phyloP scores from a whole-genome alignment of 2,329 filamentous ascomycete species.

The Exserohilum turcica region DNA sequence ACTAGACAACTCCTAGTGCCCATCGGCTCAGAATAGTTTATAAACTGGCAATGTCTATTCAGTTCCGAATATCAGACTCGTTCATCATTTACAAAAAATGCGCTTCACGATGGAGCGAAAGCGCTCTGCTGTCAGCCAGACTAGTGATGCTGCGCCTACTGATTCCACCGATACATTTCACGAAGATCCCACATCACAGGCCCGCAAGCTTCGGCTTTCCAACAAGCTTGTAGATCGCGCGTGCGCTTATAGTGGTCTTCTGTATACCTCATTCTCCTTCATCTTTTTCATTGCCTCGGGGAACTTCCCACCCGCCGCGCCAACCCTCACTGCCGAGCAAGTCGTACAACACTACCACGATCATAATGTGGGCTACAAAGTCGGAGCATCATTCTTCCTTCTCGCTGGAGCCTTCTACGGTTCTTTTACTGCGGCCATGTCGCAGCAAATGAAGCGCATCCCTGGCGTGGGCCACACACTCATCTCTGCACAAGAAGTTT shows the following conservation, averaged over 20 bases:
- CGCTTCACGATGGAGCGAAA: too few relatives aligned
- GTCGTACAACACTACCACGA: constrained; percentile 12
- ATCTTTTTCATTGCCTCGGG: constrained; percentile 20
- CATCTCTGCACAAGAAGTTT: constrained; percentile 18
- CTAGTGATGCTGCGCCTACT: too few relatives aligned
- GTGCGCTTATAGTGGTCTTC: constrained; percentile 14
- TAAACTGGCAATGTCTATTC: too few relatives aligned
- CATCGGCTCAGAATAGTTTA: too few relatives aligned
- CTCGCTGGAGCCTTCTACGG: constrained; percentile 27
- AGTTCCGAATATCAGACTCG: too few relatives aligned
- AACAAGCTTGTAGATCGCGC: constrained; percentile 15
- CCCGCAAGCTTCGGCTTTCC: too few relatives aligned
- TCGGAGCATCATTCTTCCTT: constrained; percentile 15
- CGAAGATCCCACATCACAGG: not conserved
- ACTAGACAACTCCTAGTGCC: too few relatives aligned
- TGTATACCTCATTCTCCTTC: constrained; percentile 17
- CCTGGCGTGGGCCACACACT: constrained; percentile 18
- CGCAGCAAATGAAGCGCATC: constrained; percentile 27
- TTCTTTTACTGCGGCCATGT: constrained; percentile 25
- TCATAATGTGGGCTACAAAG: constrained; percentile 13
- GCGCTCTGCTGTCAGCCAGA: too few relatives aligned
- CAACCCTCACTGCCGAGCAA: constrained; percentile 8
- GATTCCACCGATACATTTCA: not conserved
- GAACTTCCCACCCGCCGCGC: constrained; percentile 16
- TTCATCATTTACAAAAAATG: too few relatives aligned